Conservation (phyloP, 768 basidiomycete species). For the Rhizopogon roseolus region DNA sequence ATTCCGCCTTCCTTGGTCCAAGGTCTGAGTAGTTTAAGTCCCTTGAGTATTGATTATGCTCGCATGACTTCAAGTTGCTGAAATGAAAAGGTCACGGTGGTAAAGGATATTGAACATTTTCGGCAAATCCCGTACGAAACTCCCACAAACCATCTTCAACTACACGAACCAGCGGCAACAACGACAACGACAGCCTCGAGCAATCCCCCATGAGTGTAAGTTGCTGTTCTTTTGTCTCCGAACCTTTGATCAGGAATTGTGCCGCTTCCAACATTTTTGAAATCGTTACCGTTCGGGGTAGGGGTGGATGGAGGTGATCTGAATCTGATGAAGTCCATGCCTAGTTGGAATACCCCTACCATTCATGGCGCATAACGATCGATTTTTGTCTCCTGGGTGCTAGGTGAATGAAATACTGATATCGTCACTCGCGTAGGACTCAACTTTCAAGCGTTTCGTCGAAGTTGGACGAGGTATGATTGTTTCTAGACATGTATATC, state of each 20-base stretch:
- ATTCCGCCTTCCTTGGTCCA: too few species aligned
- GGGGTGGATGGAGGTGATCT: background rate
- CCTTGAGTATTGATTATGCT: background rate
- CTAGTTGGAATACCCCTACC: background rate
- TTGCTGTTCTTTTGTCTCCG: background rate
- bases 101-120: background rate
- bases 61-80: too few species aligned
- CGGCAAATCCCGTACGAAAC: background rate
- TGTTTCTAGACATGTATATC: background rate
- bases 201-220: background rate
- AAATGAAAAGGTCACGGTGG: too few species aligned
- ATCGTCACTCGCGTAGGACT: conserved; percentile 40
- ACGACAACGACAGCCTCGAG: background rate
- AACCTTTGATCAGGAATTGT: background rate
- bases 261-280: background rate
- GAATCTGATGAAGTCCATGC: background rate
- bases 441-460: conserved; percentile 95
- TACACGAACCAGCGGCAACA: background rate
- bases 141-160: background rate
- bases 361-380: background rate
- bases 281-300: background rate
- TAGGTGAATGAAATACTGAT: background rate
- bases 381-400: background rate
- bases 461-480: conserved; percentile 90
- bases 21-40: too few species aligned